Evolutionary conservation across 495 filamentous ascomycete species (phyloP), one percentile per base, ranked within the genome.

Genomic region (Penicillium crystallinum): DNA sequence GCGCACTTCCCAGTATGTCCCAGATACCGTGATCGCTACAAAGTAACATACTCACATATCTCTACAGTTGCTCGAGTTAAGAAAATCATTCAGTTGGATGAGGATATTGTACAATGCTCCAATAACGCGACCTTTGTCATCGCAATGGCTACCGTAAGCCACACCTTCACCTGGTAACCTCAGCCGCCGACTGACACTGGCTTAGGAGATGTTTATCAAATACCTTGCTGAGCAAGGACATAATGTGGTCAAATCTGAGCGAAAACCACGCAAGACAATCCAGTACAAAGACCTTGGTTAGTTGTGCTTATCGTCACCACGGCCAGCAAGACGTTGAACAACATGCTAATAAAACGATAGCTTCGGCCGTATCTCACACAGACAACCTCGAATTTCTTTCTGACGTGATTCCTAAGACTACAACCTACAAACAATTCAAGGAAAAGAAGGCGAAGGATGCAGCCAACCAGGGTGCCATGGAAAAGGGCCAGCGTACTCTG

Each of bases 121-220:
- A 95, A 89, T 64, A 95, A 92, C 54, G 92, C 90, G 50, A 89
- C 90, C n/a, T 96, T 97, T 69, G 84, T 90, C 46, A 91, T 97
- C 58, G 90, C 91, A 11, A 78, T 95, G 47, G 93, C 93, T 46
- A 90, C 93, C 10, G 89, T 88, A 74, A 55, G 78, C 57, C 39
- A 19, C 23, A 21, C 33, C 19, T 15, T 15, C 29, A 49, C 6
- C 14, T 10, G n/a, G 2, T 14, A 40, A 22, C 18, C 31, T 23
- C 22, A 15, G 11, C 22, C 47, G 15, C 35, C 47, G 6, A 37
- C 60, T 70, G 38, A 58, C 45, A 14, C 43, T 46, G 25, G 6
- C 37, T 27, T 52, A 95, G 87, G 93, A 97, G 70, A 85, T 96
- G 83, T 98, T 98, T 77, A 87, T 98, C 55, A 89, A 95, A 64